Percentiles rank a stretch among this genome's conserved stretches.
Conservation (phyloP, 2,329 filamentous ascomycete genomes). For the Falciphora oryzae region DNA sequence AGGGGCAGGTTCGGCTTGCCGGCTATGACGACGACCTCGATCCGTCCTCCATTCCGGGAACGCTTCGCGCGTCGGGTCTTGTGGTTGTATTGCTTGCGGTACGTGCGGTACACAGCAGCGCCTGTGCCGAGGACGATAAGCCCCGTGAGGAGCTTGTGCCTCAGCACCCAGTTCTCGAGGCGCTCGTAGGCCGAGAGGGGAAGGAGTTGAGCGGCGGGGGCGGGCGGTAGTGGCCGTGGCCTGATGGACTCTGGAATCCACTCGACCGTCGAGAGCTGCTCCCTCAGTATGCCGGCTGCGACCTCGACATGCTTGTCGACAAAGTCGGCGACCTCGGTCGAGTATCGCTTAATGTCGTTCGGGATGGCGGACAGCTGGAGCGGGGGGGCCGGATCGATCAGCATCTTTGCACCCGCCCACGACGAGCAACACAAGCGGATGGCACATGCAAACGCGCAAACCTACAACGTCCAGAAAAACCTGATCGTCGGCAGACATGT, state of each 20-base stretch:
- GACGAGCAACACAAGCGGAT: background rate
- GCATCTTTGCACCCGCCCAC: background rate
- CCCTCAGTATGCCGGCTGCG: slow-evolving; percentile 64
- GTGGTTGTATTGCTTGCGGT: slow-evolving; percentile 37
- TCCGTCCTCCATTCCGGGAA: slow-evolving; percentile 74
- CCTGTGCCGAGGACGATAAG: slow-evolving; percentile 65
- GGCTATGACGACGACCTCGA: slow-evolving; percentile 82
- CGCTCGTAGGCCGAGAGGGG: slow-evolving; percentile 38
- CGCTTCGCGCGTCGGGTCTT: slow-evolving; percentile 71
- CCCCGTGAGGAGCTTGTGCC: slow-evolving; percentile 68
- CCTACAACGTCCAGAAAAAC: slow-evolving; percentile 72
- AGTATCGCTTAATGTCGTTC: slow-evolving; percentile 64
- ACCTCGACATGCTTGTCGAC: slow-evolving; percentile 77
- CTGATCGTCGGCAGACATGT: slow-evolving; percentile 75
- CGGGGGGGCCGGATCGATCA: background rate
- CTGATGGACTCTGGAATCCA: slow-evolving; percentile 70
- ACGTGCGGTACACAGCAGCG: slow-evolving; percentile 51
- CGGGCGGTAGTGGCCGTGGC: slow-evolving; percentile 48
- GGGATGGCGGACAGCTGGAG: slow-evolving; percentile 46
- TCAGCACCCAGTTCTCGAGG: slow-evolving; percentile 63
- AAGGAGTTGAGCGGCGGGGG: slow-evolving; percentile 24
- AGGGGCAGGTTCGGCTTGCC: slow-evolving; percentile 82
- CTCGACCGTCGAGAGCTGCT: slow-evolving; percentile 57
- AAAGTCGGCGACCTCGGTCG: slow-evolving; percentile 67
- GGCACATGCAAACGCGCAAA: slow-evolving; percentile 10